phyloP scores from a whole-genome alignment of 108 stramenopile species.

The Conticribra weissflogii region DNA sequence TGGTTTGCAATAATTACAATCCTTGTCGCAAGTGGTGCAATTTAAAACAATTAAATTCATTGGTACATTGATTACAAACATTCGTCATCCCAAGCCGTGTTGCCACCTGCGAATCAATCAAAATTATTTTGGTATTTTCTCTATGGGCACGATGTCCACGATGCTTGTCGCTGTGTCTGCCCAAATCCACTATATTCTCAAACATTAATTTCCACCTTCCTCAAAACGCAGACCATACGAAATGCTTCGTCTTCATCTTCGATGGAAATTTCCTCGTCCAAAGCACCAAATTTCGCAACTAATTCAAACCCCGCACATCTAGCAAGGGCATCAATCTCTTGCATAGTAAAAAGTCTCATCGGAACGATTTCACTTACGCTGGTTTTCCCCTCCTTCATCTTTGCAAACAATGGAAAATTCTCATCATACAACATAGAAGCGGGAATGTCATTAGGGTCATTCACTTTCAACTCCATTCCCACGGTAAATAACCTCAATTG shows the following conservation, averaged over 20 bases:
- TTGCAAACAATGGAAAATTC: constrained; percentile 8
- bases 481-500: constrained; percentile 83
- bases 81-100: no score
- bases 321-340: constrained; percentile 81
- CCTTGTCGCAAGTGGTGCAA: no score
- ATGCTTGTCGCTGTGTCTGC: no score
- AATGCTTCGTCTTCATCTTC: constrained; percentile 77
- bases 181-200: no score
- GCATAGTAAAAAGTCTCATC: constrained; percentile 78
- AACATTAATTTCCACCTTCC: constrained; percentile 47
- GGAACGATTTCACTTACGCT: constrained; percentile 76
- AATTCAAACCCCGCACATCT: constrained; percentile 65
- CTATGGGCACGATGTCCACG: no score
- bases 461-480: constrained; percentile 58
- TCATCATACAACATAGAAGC: constrained; percentile 24
- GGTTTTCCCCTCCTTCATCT: constrained; percentile 27
- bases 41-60: no score
- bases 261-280: constrained; percentile 68
- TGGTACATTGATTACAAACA: no score
- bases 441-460: constrained; percentile 36
- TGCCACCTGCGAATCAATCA: no score
- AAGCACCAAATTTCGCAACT: constrained; percentile 74
- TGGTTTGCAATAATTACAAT: no score
- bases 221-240: constrained; percentile 80
- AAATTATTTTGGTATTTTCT: no score